Evolutionary conservation across 129 eudicot genomes (phyloP).

Genomic region (Flaveria linearis): DNA sequence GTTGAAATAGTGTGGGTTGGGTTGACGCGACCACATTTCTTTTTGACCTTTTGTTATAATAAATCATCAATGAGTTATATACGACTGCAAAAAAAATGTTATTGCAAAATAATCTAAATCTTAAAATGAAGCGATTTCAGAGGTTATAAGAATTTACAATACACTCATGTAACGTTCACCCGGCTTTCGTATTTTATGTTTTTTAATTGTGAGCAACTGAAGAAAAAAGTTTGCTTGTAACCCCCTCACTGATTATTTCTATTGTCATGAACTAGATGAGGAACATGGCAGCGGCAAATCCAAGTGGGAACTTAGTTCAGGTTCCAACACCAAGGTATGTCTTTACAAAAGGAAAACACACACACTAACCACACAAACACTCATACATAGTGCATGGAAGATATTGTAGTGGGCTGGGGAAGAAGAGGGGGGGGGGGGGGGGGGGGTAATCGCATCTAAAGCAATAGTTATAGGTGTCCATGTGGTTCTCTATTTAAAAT

Average conservation of each 20-base stretch:
- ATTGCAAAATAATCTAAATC: background rate
- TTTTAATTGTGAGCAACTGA: background rate
- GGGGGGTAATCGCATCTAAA: too few relatives aligned
- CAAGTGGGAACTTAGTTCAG: constrained; percentile 56
- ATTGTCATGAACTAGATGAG: constrained; percentile 51
- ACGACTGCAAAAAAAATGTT: background rate
- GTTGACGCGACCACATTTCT: background rate
- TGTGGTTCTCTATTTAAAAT: background rate
- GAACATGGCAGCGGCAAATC: constrained; percentile 45
- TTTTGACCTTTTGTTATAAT: background rate
- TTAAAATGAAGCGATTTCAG: background rate
- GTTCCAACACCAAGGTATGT: constrained; percentile 64
- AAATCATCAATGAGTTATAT: background rate
- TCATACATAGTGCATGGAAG: background rate
- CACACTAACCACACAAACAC: background rate
- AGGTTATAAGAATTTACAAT: background rate
- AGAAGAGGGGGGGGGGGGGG: too few relatives aligned
- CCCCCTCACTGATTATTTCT: background rate
- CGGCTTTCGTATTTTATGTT: too few relatives aligned
- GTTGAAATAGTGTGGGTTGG: background rate
- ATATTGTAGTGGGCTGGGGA: too few relatives aligned
- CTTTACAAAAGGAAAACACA: background rate
- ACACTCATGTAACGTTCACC: background rate
- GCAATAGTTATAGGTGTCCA: background rate
- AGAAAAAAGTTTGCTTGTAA: constrained; percentile 18